Evolutionary conservation across 2,329 filamentous ascomycete genomes (phyloP).

Genomic region (Beauveria sp.): DNA sequence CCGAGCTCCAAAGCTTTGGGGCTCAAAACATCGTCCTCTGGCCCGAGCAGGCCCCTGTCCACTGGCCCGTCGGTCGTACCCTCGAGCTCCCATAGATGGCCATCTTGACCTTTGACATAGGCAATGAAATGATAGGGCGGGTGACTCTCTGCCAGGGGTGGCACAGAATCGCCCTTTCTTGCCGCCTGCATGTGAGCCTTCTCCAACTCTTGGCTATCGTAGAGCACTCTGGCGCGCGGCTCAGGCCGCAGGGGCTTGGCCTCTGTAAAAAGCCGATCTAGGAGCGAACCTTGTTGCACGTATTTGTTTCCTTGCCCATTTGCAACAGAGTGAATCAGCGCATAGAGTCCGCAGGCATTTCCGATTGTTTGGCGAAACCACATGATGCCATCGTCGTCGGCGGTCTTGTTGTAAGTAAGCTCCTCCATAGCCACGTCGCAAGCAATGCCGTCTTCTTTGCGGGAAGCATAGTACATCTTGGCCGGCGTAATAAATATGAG

Average conservation of each 20-base stretch:
- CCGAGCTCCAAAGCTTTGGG: slow-evolving; percentile 60
- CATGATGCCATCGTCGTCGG: slow-evolving; percentile 53
- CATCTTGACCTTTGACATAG: slow-evolving; percentile 62
- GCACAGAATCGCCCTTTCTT: slow-evolving; percentile 56
- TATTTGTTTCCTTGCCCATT: slow-evolving; percentile 57
- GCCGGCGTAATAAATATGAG: slow-evolving; percentile 73
- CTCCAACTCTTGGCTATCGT: slow-evolving; percentile 63
- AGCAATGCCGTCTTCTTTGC: slow-evolving; percentile 20
- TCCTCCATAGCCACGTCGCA: slow-evolving; percentile 17
- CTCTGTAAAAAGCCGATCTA: slow-evolving; percentile 52
- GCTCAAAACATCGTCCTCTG: slow-evolving; percentile 57
- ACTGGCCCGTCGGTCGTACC: slow-evolving; percentile 66
- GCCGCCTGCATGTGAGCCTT: slow-evolving; percentile 66
- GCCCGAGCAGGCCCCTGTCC: slow-evolving; percentile 49
- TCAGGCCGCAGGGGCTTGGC: slow-evolving; percentile 54
- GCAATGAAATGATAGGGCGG: slow-evolving; percentile 73
- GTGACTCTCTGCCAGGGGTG: slow-evolving; percentile 53
- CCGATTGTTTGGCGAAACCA: slow-evolving; percentile 85
- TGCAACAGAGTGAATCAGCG: slow-evolving; percentile 62
- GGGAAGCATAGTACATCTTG: slow-evolving; percentile 38
- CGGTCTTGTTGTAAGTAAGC: slow-evolving; percentile 25
- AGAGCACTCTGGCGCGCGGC: slow-evolving; percentile 60
- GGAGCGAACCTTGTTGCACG: slow-evolving; percentile 44
- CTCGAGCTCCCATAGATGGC: slow-evolving; percentile 71
- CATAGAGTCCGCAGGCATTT: slow-evolving; percentile 76